Conservation (phyloP, 2,329 filamentous ascomycete genomes). For the Ascocoryne sarcoides region DNA sequence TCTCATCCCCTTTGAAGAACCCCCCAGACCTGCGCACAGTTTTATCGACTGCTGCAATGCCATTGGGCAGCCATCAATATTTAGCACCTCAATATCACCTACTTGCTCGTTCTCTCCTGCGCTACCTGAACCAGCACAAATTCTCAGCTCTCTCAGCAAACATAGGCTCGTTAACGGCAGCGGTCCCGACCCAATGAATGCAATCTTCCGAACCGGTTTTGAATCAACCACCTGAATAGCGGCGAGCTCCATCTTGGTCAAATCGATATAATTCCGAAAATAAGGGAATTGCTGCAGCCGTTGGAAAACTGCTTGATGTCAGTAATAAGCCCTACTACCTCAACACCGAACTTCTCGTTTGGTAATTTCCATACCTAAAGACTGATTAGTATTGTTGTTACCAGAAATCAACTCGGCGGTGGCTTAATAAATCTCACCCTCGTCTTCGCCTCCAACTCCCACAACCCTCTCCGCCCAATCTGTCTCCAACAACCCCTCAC, state of each 20-base stretch:
- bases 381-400: constrained; percentile 4
- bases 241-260: constrained; percentile 38
- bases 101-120: not conserved
- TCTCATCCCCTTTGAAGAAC: constrained; percentile 26
- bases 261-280: constrained; percentile 39
- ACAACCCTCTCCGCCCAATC: not conserved
- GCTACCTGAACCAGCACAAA: not conserved
- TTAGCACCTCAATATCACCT: constrained; percentile 25
- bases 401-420: not conserved
- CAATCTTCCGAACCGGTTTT: constrained; percentile 29
- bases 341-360: not conserved
- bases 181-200: constrained; percentile 43
- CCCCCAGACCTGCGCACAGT: constrained; percentile 30
- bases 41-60: constrained; percentile 29
- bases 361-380: constrained; percentile 8
- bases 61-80: constrained; percentile 33
- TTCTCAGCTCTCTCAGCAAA: constrained; percentile 30
- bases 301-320: constrained; percentile 5
- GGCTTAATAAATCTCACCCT: constrained; percentile 17
- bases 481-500: not conserved
- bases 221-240: constrained; percentile 32
- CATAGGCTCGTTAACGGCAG: constrained; percentile 41
- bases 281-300: constrained; percentile 38
- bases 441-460: too few species aligned
- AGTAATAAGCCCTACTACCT: constrained; percentile 6